Percentiles rank a stretch among this genome's conserved stretches.
phyloP scores from a whole-genome alignment of 495 filamentous ascomycete genomes.

The Schizothecium vesticola region DNA sequence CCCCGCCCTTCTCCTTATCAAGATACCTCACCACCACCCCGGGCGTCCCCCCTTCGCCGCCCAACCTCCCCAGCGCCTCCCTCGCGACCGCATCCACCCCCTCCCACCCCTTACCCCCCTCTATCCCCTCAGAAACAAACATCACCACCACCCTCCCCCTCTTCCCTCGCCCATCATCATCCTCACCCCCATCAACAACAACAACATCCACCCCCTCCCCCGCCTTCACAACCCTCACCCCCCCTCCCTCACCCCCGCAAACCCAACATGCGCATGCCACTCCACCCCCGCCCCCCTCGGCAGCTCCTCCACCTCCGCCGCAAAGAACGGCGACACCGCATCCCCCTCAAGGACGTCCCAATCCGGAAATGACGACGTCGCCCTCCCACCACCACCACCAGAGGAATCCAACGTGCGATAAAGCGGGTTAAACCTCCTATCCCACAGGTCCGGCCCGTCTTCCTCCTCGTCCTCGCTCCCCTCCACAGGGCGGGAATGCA shows the following conservation, averaged over 20 bases:
- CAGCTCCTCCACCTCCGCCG: slow-evolving; percentile 50
- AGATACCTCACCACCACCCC: slow-evolving; percentile 8
- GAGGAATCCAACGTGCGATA: slow-evolving; percentile 25
- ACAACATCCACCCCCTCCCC: slow-evolving; percentile 7
- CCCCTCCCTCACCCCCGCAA: slow-evolving; percentile 9
- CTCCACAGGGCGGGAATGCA: slow-evolving; percentile 25
- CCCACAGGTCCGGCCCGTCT: slow-evolving; percentile 65
- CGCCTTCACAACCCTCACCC: background rate
- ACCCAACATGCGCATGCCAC: slow-evolving; percentile 31
- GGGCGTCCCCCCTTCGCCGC: slow-evolving; percentile 12
- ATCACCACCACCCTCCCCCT: background rate
- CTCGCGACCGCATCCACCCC: background rate
- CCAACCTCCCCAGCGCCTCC: background rate
- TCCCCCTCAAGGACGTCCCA: slow-evolving; percentile 26
- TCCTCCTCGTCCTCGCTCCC: slow-evolving; percentile 37
- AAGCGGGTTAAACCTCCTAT: slow-evolving; percentile 52
- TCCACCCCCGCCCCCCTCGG: slow-evolving; percentile 27
- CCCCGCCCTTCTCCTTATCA: background rate
- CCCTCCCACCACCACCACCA: slow-evolving; percentile 5
- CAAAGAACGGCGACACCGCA: slow-evolving; percentile 58
- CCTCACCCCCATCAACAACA: slow-evolving; percentile 5
- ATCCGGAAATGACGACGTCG: slow-evolving; percentile 25
- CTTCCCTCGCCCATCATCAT: background rate
- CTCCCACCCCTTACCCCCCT: background rate
- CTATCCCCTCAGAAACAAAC: background rate